Base-by-base conservation (phyloP, 2,329 filamentous ascomycete genomes). In the Hysterium pulicare region DNA sequence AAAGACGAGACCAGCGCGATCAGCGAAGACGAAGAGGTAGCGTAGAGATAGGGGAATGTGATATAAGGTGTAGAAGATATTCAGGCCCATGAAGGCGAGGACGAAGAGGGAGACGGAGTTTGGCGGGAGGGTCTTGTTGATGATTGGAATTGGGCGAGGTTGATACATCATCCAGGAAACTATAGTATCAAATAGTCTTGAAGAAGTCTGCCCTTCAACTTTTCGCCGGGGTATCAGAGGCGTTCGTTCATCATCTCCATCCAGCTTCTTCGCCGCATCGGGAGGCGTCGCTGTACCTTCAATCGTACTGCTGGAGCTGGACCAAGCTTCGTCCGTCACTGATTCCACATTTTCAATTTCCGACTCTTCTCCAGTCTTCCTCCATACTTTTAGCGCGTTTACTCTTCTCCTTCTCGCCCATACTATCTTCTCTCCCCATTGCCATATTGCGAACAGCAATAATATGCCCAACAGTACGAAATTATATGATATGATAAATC, bases 1-100 rank as follows among this genome's bases (percentile, higher is more conserved):
- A 50, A 77, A 76, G 2, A 82, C 55, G 32, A 76, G 68, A 4
- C 78, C 78, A 28, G 75, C 72, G 22, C 79, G 70, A 54, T 83
- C 79, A 44, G 77, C 75, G 36, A 83, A 74, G 40, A 79, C 71
- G 57, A 83, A 80, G 42, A 79, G 67, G 53, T 74, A 73, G 35
- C 68, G 60, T n/a, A 70, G 50, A 10, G 67, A 65, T 15, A 79
- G 57, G 0, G 75, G 71, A 23, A 77, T 71, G 42, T 62, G 63
- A 59, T 75, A 82, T 45, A 82, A 56, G 23, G 77, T 72, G 57
- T 79, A 81, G 58, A 82, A 82, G 21, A 77, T 30, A 47, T 81
- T 83, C 8, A 84, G 57, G 6, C 56, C 69, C 4, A 82, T 34
- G 59, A 80, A 78, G 7, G 65, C 54, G 4, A 75, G 45, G 26